Conservation (phyloP, 148 eudicot species). For the Silene latifolia region DNA sequence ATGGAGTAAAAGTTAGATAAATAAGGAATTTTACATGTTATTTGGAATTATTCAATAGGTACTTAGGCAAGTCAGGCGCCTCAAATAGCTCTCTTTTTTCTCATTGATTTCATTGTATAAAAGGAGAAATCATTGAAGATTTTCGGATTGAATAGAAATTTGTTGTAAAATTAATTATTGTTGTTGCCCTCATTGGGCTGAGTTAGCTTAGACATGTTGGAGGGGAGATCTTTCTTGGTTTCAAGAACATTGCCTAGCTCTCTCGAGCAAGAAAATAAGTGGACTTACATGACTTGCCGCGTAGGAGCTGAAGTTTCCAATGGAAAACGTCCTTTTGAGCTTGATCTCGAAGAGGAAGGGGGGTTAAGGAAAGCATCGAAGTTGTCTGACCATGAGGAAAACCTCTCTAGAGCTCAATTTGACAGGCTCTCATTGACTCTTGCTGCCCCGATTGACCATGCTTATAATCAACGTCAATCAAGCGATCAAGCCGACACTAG, state of each 20-base stretch:
- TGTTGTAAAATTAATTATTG: neutral
- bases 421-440: slow-evolving; percentile 23
- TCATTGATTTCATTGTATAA: slow-evolving; percentile 4
- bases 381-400: slow-evolving; percentile 25
- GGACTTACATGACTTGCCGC: slow-evolving; percentile 48
- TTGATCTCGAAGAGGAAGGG: slow-evolving; percentile 38
- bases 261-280: slow-evolving; percentile 43
- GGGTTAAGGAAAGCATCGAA: slow-evolving; percentile 37
- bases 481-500: slow-evolving; percentile 40
- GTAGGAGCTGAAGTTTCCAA: slow-evolving; percentile 37
- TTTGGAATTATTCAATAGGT: slow-evolving; percentile 24
- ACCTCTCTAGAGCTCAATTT: slow-evolving; percentile 18
- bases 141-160: slow-evolving; percentile 15
- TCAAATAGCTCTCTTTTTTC: neutral
- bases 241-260: slow-evolving; percentile 53
- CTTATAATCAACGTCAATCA: slow-evolving; percentile 33
- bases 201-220: slow-evolving; percentile 51
- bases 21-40: neutral
- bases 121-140: slow-evolving; percentile 9
- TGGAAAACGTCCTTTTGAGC: slow-evolving; percentile 58
- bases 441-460: slow-evolving; percentile 24
- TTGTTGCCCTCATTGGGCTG: slow-evolving; percentile 13
- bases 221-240: slow-evolving; percentile 56
- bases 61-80: neutral
- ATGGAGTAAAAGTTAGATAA: neutral